Conservation (phyloP, 2,329 filamentous ascomycete genomes). For the Scleromitrula shiraiana region DNA sequence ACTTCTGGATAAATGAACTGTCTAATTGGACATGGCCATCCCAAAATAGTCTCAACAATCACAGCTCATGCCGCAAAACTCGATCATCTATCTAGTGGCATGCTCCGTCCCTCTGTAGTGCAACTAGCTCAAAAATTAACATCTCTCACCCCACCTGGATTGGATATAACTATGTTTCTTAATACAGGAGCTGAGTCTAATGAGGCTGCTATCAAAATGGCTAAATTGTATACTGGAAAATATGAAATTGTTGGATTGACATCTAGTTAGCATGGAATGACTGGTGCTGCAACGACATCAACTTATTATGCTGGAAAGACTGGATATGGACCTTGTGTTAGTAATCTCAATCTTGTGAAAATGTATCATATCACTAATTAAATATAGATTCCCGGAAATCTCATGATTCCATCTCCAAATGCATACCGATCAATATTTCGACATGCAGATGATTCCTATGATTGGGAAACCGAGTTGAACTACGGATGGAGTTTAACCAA, state of each 20-base stretch:
- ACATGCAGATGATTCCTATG: constrained; percentile 49
- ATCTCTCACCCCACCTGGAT: constrained; percentile 37
- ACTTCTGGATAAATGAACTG: constrained; percentile 55
- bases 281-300: constrained; percentile 42
- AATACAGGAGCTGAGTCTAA: constrained; percentile 49
- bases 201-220: constrained; percentile 57
- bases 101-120: constrained; percentile 50
- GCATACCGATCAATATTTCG: constrained; percentile 55
- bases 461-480: constrained; percentile 57
- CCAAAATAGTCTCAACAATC: constrained; percentile 48
- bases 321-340: constrained; percentile 34
- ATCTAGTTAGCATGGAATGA: constrained; percentile 55
- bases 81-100: constrained; percentile 52
- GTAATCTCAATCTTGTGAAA: background rate
- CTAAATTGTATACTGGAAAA: constrained; percentile 55
- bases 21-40: constrained; percentile 49
- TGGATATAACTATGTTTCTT: constrained; percentile 50
- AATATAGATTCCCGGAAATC: constrained; percentile 44
- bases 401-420: constrained; percentile 51
- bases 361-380: background rate
- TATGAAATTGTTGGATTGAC: constrained; percentile 56
- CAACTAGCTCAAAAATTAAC: constrained; percentile 44
- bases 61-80: constrained; percentile 40
- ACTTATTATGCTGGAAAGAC: constrained; percentile 46
- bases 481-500: constrained; percentile 56